Conservation (phyloP, 2,329 filamentous ascomycete genomes). For the Sporothrix pallida region DNA sequence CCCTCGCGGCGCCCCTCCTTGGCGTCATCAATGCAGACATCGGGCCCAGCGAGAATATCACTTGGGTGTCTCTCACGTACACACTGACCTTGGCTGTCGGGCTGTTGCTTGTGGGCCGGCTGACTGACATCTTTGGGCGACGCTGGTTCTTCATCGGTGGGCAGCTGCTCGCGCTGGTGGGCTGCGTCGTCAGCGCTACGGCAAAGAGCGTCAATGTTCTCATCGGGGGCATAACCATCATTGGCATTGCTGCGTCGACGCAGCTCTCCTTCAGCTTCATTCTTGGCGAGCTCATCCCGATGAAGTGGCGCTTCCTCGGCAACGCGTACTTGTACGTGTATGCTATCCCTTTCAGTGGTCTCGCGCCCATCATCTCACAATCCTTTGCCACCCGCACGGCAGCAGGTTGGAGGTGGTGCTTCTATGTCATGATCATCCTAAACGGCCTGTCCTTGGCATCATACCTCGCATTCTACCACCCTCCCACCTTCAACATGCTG, state of each 20-base stretch:
- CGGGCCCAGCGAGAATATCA: conserved; percentile 39
- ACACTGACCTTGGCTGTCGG: conserved; percentile 39
- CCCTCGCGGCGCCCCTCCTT: conserved; percentile 37
- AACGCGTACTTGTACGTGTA: conserved; percentile 45
- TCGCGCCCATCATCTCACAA: conserved; percentile 42
- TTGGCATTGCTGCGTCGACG: conserved; percentile 46
- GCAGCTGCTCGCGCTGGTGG: conserved; percentile 45
- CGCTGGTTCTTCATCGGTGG: conserved; percentile 42
- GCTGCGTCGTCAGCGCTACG: conserved; percentile 47
- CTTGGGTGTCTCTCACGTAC: conserved; percentile 43
- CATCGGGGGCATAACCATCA: conserved; percentile 47
- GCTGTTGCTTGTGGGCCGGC: conserved; percentile 11
- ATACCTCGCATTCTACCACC: conserved; percentile 46
- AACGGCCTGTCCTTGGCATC: conserved; percentile 42
- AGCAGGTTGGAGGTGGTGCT: conserved; percentile 43
- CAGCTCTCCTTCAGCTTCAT: conserved; percentile 49
- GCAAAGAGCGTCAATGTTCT: conserved; percentile 47
- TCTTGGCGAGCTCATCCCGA: conserved; percentile 49
- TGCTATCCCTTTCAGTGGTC: conserved; percentile 42
- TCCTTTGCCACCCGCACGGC: conserved; percentile 40
- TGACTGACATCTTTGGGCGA: conserved; percentile 42
- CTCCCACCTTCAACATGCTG: conserved; percentile 44
- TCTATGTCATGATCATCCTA: conserved; percentile 43
- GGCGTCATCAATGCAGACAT: conserved; percentile 31
- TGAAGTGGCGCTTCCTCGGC: conserved; percentile 45